These are phyloP conservation scores for Silene uniflora DNA, from an alignment of 148 eudicot genomes.

Conservation along the genomic window DNA sequence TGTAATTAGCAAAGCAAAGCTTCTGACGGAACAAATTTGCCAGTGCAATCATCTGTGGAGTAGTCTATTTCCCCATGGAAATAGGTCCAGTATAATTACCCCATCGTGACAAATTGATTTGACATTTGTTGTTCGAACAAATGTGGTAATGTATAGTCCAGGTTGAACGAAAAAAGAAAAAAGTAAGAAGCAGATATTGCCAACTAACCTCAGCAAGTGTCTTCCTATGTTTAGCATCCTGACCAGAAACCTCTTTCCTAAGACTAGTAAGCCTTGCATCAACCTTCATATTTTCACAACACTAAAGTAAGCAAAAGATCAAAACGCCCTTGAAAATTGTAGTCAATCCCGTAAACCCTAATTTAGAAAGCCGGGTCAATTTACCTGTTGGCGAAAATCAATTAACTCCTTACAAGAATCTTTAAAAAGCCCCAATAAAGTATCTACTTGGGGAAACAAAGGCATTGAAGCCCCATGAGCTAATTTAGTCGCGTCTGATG, in stretches of 20 bases:
- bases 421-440: constrained; percentile 71
- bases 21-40: not conserved
- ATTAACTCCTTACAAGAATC: constrained; percentile 80
- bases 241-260: constrained; percentile 79
- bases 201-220: constrained; percentile 88
- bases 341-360: not conserved
- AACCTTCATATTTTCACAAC: constrained; percentile 44
- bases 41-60: too few species aligned
- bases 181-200: not conserved
- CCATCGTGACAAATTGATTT: not conserved
- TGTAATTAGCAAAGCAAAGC: too few species aligned
- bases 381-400: constrained; percentile 80
- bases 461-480: constrained; percentile 63
- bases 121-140: not conserved
- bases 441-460: constrained; percentile 90
- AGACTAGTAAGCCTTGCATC: constrained; percentile 77
- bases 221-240: constrained; percentile 92
- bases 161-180: not conserved
- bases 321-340: not conserved
- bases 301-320: constrained; percentile 10
- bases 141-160: too few species aligned
- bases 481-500: constrained; percentile 37
- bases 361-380: not conserved
- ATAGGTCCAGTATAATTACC: not conserved
- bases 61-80: too few species aligned